A percentile compares a stretch with the other conserved stretches of the same genome.
phyloP scores from a whole-genome alignment of 148 eudicot species.

The Linanthus parryae region DNA sequence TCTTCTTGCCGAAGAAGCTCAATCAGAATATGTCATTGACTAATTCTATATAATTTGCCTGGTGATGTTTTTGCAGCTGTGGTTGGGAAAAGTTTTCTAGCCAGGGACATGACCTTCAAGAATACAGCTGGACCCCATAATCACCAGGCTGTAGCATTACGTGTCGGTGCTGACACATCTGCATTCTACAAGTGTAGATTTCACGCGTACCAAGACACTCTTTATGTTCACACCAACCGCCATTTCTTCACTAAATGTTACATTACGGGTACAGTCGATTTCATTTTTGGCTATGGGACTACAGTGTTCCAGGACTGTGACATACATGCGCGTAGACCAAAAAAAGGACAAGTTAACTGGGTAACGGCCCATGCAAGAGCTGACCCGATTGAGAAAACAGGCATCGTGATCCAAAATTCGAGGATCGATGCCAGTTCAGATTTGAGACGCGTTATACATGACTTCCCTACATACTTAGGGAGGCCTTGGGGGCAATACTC shows the following conservation, averaged over 20 bases:
- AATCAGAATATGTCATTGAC: too few species aligned
- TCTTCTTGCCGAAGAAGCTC: too few species aligned
- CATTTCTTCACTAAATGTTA: constrained; percentile 34
- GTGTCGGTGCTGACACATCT: constrained; percentile 45
- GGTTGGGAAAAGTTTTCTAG: constrained; percentile 43
- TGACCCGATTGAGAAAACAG: constrained; percentile 49
- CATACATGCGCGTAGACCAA: constrained; percentile 47
- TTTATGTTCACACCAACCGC: constrained; percentile 52
- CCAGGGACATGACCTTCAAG: constrained; percentile 47
- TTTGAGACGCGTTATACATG: constrained; percentile 23
- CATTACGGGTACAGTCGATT: constrained; percentile 44
- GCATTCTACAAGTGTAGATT: constrained; percentile 47
- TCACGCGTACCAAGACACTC: constrained; percentile 50
- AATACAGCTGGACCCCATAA: constrained; percentile 52
- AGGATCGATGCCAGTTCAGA: constrained; percentile 49
- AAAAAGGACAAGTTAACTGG: constrained; percentile 43
- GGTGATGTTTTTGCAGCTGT: constrained; percentile 33
- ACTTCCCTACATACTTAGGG: constrained; percentile 42
- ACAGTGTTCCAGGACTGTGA: constrained; percentile 41
- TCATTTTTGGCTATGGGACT: constrained; percentile 47
- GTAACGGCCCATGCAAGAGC: constrained; percentile 49
- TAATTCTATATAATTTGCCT: too few species aligned
- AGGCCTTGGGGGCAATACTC: constrained; percentile 49
- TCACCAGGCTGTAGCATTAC: constrained; percentile 57
- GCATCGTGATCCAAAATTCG: constrained; percentile 42